Base-by-base conservation (phyloP, 495 filamentous ascomycete genomes). In the Chlorociboria aeruginascens region DNA sequence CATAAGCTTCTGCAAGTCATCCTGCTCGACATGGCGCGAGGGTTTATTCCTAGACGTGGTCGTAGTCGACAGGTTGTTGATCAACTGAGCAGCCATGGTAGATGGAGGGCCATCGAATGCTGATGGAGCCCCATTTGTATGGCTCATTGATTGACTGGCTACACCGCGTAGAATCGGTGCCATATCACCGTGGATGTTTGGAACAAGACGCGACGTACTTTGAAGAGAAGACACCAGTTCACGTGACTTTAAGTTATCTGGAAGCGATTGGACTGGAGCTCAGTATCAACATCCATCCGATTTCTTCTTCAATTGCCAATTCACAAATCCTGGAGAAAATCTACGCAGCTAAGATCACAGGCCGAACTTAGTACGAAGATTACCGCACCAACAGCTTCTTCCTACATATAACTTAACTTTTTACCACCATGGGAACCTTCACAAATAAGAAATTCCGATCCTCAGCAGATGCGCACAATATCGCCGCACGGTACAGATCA, bases 401-500 rank as follows among this genome's bases (percentile, higher is more conserved):
- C 4, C 20, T 25, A 4, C 20, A 25, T 25, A 25, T 25, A 25
- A 25, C 20, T 4, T 2, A 25, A 25, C 37, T 31, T 17, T 10
- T 42, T 17, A 8, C 29, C 17, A 67, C 48, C 50, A 94, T 94
- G 89, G 76, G 76, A 16, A 69, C 74, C 33, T 95, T 95, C 55
- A 73, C 66, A 41, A 72, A 72, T 45, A 87, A 88, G 54, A 82
- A 83, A 40, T 95, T 80, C 62, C 77, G 76, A 30, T 70, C 75
- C 56, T 61, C 66, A 29, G 74, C 66, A 53, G 72, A 71, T 47
- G 63, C 74, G 25, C 75, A 77, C 62, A 76, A 75, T n/a, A 65
- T 94, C 51, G 85, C 81, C 7, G 74, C 82, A 35, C 68, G 73
- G 17, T 99, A 99, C 68, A 84, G 92, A 47, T 60, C 68, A 9